These are phyloP conservation scores for Leishmania amazonensis DNA, from an alignment of 208 protist genomes.

Conservation along the genomic window DNA sequence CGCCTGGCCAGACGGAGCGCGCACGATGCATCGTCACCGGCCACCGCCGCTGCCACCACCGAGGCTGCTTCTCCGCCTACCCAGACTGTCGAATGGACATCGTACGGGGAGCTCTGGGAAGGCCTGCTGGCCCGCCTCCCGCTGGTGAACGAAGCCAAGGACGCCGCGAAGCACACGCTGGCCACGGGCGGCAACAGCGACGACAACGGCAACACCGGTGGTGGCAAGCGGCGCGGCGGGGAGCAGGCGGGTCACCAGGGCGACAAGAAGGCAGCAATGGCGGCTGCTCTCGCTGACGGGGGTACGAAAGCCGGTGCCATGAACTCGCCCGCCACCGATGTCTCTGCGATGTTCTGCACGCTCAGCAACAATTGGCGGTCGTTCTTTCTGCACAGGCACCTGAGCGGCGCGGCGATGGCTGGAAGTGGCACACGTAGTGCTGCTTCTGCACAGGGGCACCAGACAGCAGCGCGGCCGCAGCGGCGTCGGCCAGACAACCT, in stretches of 20 bases:
- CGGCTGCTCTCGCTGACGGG: background rate
- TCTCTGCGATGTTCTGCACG: background rate
- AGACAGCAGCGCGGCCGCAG: background rate
- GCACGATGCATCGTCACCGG: background rate
- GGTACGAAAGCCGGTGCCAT: background rate
- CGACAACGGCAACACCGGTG: background rate
- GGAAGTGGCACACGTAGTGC: background rate
- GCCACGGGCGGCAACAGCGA: background rate
- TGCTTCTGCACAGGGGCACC: background rate
- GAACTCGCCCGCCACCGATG: background rate
- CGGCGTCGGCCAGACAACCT: background rate
- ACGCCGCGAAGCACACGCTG: background rate
- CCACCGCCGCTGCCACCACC: background rate
- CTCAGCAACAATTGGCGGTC: constrained; percentile 6
- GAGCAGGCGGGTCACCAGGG: background rate
- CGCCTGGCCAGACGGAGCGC: background rate
- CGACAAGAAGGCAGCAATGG: background rate
- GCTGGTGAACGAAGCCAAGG: background rate
- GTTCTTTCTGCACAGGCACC: background rate
- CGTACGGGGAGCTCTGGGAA: constrained; percentile 6
- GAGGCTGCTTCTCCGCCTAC: background rate
- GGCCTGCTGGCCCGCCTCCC: background rate
- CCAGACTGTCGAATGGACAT: background rate
- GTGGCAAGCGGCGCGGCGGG: background rate
- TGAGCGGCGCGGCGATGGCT: background rate